Evolutionary conservation across 2,329 filamentous ascomycete species (phyloP), one percentile per base, ranked within the genome.

Genomic region (Colletotrichum higginsianum): DNA sequence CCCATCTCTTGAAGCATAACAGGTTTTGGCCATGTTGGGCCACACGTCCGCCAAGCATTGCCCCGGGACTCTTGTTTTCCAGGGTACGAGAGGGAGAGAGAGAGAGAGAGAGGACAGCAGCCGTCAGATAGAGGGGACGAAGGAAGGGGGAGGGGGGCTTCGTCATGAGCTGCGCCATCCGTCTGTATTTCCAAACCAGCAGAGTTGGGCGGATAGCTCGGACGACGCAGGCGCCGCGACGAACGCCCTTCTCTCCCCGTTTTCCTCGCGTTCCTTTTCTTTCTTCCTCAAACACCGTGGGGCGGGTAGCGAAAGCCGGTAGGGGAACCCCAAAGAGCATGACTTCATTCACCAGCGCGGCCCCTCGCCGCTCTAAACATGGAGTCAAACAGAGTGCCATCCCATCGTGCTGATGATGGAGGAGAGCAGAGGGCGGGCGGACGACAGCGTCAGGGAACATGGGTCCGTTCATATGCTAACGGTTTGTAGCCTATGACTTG

Each of bases 151-250:
- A 7, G 46, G 44, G 21, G 40, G 44, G 67, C 56, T 58, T 62
- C 68, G 68, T 71, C 47, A 71, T 53, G 68, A 57, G 58, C 58
- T 67, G 64, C 68, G 68, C 64, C 50, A 67, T 71, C 47, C 57
- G 65, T 71, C 68, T 53, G 67, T 50, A 68, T 60, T 62, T 30
- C 47, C 64, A 71, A 71, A 71, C 68, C 26, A 67, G 46, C n/a
- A 67, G 56, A 61, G 67, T 56, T 67, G 42, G 30, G 50, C 63
- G 67, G 63, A 62, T 71, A 71, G 67, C 63, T 71, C 62, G 67
- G 67, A 71, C 50, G 67, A 67, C 30, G 46, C 16, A 61, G 55
- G 23, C n/a, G 61, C 26, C 53, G 56, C 42, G 63, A 71, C 49
- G 67, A 71, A 71, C 67, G 23, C 63, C 55, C 42, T 55, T 61